phyloP scores from a whole-genome alignment of 768 basidiomycete genomes.

The Trametes sanguinea region DNA sequence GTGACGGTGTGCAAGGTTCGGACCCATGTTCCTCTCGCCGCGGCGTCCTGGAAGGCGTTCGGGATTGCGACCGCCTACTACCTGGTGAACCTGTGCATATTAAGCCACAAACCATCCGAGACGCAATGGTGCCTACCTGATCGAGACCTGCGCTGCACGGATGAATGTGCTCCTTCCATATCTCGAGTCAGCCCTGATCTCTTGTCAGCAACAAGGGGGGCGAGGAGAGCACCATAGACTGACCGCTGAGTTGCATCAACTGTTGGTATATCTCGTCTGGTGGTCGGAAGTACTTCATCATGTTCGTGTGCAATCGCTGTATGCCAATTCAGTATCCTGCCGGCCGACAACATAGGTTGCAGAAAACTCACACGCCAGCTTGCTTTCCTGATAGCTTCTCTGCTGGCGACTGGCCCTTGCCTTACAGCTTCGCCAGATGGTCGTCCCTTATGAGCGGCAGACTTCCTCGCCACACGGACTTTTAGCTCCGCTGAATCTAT shows the following conservation, averaged over 20 bases:
- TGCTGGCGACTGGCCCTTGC: neutral
- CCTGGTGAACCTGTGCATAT: neutral
- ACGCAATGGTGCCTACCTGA: neutral
- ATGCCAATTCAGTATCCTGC: neutral
- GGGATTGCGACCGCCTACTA: neutral
- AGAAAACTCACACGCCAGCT: slow-evolving; percentile 14
- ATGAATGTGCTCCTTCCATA: too few species aligned
- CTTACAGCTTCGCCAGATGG: neutral
- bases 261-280: slow-evolving; percentile 13
- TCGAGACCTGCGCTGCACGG: too few species aligned
- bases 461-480: slow-evolving; percentile 16
- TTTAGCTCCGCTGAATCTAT: slow-evolving; percentile 13
- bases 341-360: too few species aligned
- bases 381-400: slow-evolving; percentile 9
- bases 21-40: neutral
- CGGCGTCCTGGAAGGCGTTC: neutral
- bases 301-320: slow-evolving; percentile 14
- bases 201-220: too few species aligned
- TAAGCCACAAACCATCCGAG: neutral
- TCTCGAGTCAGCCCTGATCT: too few species aligned
- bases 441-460: neutral
- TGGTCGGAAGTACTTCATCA: slow-evolving; percentile 13
- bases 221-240: neutral
- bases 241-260: slow-evolving; percentile 6
- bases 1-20: slow-evolving; percentile 13